A percentile compares a stretch with the other conserved stretches of the same genome.
Evolutionary conservation across 495 filamentous ascomycete species (phyloP).

Genomic region (Penicillium antarcticum): DNA sequence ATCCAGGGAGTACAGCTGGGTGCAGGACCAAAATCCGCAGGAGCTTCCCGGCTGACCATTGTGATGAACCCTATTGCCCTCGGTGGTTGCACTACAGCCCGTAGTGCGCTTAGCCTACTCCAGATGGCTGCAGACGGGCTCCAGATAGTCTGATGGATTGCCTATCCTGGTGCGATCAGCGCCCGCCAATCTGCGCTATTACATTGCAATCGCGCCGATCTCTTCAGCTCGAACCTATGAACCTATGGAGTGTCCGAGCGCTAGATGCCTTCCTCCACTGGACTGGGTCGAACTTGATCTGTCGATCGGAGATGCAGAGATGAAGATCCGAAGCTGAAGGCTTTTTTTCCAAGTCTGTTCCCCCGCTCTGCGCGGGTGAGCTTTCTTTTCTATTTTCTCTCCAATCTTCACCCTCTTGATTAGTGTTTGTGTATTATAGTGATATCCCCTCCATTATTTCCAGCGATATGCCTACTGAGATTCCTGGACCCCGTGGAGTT

Average conservation of each 20-base stretch:
- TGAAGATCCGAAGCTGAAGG: constrained; percentile 21
- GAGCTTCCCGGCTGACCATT: constrained; percentile 23
- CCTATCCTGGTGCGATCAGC: constrained; percentile 21
- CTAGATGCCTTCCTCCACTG: constrained; percentile 6
- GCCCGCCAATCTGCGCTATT: constrained; percentile 30
- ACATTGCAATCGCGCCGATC: constrained; percentile 31
- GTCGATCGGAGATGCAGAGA: constrained; percentile 20
- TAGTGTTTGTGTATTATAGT: constrained; percentile 1
- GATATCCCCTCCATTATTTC: constrained; percentile 3
- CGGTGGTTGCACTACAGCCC: constrained; percentile 25
- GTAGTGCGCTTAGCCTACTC: constrained; percentile 9
- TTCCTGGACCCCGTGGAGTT: constrained; percentile 32
- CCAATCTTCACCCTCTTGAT: background rate
- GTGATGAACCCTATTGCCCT: constrained; percentile 20
- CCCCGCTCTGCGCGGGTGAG: constrained; percentile 2
- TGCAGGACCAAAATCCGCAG: constrained; percentile 7
- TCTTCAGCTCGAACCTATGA: constrained; percentile 21
- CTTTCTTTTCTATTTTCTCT: constrained; percentile 1
- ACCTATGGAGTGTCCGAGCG: constrained; percentile 22
- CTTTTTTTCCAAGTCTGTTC: constrained; percentile 8
- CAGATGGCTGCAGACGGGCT: constrained; percentile 16
- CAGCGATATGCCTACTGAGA: constrained; percentile 15
- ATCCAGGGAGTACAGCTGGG: background rate
- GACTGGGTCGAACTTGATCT: constrained; percentile 17
- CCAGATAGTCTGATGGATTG: constrained; percentile 12